Base-by-base conservation (phyloP, 1,139 yeast species). In the Saccharomyces uvarum region DNA sequence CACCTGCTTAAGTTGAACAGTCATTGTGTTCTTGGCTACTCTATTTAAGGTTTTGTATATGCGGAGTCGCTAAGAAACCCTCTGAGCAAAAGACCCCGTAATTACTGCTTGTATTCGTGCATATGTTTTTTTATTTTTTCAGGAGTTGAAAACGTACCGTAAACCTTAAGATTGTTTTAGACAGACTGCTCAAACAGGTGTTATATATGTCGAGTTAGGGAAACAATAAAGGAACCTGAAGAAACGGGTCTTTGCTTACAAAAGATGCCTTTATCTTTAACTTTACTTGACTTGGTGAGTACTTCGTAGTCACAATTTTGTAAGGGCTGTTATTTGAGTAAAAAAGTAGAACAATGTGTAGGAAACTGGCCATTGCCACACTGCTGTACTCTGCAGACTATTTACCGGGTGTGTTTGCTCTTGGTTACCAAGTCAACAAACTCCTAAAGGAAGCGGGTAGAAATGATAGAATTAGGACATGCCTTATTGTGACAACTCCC, bases 391-490 rank as follows among this genome's bases (percentile, higher is more conserved):
- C 82, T 52, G 76, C 82, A 46, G 76, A 77, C 32, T 90, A 90
- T 68, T 70, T 88, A 24, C 88, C 95, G 0, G 97, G 97, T 4
- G 85, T 88, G 0, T 72, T 86, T 46, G 83, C 87, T 0, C 70
- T 88, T 49, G 91, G 83, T 4, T 57, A 56, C 33, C 68, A 63
- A 50, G 48, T 66, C 24, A 58, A 58, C 32, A 59, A 56, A 21
- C 27, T 63, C 7, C 48, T 62, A 14, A 32, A 57, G 19, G 55
- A 53, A n/a, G 44, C 52, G 11, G 19, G 50, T 29, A 51, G 49
- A 13, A 51, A 55, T 7, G 11, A 41, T 3, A 49, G 53, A 5
- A 50, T 62, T n/a, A 50, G 52, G 21, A 52, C 59, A 9, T 57
- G 63, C 52, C 53, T 66, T 8, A 32, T 67, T 48, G 63, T 65